These are phyloP conservation scores for Zygosaccharomyces pseudobailii DNA, from an alignment of 1,139 yeast species.

Conservation along the genomic window DNA sequence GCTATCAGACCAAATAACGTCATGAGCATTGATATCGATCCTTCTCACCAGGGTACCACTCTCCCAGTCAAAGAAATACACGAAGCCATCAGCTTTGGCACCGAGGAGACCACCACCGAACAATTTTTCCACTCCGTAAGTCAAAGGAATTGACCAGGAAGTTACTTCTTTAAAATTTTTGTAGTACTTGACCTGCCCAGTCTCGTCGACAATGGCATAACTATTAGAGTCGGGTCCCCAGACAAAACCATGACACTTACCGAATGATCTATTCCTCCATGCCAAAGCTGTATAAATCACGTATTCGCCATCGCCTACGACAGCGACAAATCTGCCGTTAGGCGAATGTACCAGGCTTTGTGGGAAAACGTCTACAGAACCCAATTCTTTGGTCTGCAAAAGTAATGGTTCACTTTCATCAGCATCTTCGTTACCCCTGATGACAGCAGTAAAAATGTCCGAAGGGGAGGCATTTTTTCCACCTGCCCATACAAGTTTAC, in stretches of 20 bases:
- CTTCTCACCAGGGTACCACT: slow-evolving; percentile 77
- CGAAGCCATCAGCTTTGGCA: slow-evolving; percentile 69
- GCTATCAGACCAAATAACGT: slow-evolving; percentile 88
- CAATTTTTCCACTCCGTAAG: slow-evolving; percentile 73
- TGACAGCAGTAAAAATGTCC: slow-evolving; percentile 80
- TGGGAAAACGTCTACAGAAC: slow-evolving; percentile 89
- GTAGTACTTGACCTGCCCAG: slow-evolving; percentile 61
- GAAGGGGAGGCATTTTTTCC: slow-evolving; percentile 56
- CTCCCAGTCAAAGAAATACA: slow-evolving; percentile 93
- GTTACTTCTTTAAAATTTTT: slow-evolving; percentile 81
- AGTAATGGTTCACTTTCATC: slow-evolving; percentile 80
- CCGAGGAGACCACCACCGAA: slow-evolving; percentile 86
- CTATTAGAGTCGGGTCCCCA: slow-evolving; percentile 92
- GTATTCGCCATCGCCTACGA: slow-evolving; percentile 97
- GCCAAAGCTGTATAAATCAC: slow-evolving; percentile 95
- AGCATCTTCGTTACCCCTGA: slow-evolving; percentile 61
- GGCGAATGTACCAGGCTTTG: slow-evolving; percentile 86
- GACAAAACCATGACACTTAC: slow-evolving; percentile 83
- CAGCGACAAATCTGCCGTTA: slow-evolving; percentile 94
- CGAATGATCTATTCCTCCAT: slow-evolving; percentile 95
- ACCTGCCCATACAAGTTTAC: slow-evolving; percentile 79
- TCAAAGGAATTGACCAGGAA: slow-evolving; percentile 56
- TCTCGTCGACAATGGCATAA: slow-evolving; percentile 76
- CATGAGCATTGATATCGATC: slow-evolving; percentile 73
- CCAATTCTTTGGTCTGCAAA: slow-evolving; percentile 80